Evolutionary conservation across 78 protist species (phyloP).

Genomic region (Planoprotostelium fungivorum): DNA sequence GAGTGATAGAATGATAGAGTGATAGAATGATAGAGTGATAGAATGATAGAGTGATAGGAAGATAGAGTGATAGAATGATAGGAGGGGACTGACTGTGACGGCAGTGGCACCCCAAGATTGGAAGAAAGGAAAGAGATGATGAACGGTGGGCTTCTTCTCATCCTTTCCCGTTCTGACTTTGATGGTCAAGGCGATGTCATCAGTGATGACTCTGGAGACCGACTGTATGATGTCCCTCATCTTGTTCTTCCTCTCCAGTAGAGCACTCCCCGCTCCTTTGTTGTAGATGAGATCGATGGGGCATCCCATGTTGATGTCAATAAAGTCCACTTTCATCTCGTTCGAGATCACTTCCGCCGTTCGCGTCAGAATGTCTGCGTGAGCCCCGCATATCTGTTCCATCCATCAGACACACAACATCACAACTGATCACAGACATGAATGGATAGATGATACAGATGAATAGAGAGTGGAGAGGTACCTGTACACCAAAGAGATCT

Average conservation of each 20-base stretch:
- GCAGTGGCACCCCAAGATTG: conserved; percentile 80
- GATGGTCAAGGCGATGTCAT: conserved; percentile 72
- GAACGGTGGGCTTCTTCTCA: conserved; percentile 61
- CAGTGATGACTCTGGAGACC: conserved; percentile 10
- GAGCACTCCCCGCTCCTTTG: conserved; percentile 72
- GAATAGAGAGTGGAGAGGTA: conserved; percentile 10
- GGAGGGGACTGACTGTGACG: conserved; percentile 41
- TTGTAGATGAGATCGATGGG: conserved; percentile 87
- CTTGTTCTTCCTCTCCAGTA: conserved; percentile 49
- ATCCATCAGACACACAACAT: neutral
- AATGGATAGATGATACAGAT: neutral
- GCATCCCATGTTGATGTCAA: conserved; percentile 93
- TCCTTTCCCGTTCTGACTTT: conserved; percentile 85
- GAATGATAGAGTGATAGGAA: too few relatives aligned
- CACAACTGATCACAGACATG: neutral
- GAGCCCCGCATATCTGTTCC: conserved; percentile 47
- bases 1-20: too few relatives aligned
- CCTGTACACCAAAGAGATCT: conserved; percentile 91
- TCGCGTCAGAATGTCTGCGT: conserved; percentile 31
- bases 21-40: too few relatives aligned
- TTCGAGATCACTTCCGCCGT: conserved; percentile 55
- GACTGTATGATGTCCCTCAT: conserved; percentile 17
- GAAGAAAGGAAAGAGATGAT: conserved; percentile 63
- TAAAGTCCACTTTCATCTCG: conserved; percentile 62
- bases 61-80: neutral